Base-by-base conservation (phyloP, 2,329 filamentous ascomycete species). In the Hypoxylon sp. region DNA sequence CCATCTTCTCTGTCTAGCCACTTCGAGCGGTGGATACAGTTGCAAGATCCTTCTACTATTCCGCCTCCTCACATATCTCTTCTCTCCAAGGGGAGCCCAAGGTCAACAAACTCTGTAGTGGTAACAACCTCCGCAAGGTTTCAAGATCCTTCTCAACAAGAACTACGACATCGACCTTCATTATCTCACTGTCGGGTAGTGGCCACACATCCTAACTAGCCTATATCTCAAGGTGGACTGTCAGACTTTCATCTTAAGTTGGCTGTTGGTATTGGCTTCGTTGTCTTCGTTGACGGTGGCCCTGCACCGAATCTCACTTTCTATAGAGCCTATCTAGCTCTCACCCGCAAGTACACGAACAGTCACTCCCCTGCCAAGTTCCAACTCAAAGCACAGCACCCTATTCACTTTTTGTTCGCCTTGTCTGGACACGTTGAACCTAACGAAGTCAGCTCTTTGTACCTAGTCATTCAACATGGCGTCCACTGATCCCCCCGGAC, bases 401-500 rank as follows among this genome's bases (percentile, higher is more conserved):
- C 14, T 23, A 30, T 29, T 3, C 27, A 21, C 34, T n/a, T 23
- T n/a, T 14, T 16, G 5, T 43, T 23, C 25, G 19, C 14, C 23
- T 21, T 19, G 1, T 19, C 11, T 11, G 9, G n/a, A 21, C 37
- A 30, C 16, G 4, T n/a, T 30, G 11, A 14, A 19, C 11, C 12
- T 27, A 52, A 16, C 39, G 27, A 27, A 27, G 12, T 21, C 41
- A n/a, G n/a, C n/a, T n/a, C n/a, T n/a, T 39, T 11, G n/a, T 41
- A 81, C 19, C 65, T 74, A 47, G 46, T 54, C 11, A 30, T 48
- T 23, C 23, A 55, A 23, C 37, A 64, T 64, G 55, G 84, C 21
- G 71, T 84, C 2, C 72, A 9, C 21, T 11, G 19, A 19, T 3
- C 11, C 11, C 11, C 23, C 25, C 16, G 16, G n/a, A 37, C 3